Percentiles rank a stretch among this genome's conserved stretches.
Evolutionary conservation across 148 eudicot genomes (phyloP).

Genomic region (Suaeda aralocaspica): DNA sequence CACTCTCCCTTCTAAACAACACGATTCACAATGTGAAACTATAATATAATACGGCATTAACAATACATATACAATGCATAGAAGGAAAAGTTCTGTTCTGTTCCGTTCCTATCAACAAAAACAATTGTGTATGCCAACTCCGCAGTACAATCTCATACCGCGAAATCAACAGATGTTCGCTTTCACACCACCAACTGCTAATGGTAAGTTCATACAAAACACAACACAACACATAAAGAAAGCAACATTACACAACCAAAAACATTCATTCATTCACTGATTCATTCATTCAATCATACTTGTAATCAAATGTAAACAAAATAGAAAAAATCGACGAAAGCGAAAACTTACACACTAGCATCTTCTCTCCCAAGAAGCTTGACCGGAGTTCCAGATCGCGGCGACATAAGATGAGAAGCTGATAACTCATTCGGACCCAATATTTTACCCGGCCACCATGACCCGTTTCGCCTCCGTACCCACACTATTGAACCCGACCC

Average conservation of each 20-base stretch:
- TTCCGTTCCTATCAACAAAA: not conserved
- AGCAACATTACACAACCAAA: conserved; percentile 8
- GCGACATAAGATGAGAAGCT: conserved; percentile 76
- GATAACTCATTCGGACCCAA: conserved; percentile 71
- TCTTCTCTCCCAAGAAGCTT: conserved; percentile 97
- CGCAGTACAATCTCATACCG: not conserved
- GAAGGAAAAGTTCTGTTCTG: not conserved
- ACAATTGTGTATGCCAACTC: not conserved
- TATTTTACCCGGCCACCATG: conserved; percentile 98
- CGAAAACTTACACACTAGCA: conserved; percentile 78
- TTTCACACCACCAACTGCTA: not conserved
- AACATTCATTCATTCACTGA: not conserved
- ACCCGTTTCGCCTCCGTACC: conserved; percentile 89
- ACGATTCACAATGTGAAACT: not conserved
- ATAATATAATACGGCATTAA: not conserved
- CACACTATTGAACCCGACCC: conserved; percentile 82
- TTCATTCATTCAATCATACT: not conserved
- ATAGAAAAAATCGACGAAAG: not conserved
- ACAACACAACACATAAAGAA: not conserved
- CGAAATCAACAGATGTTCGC: not conserved
- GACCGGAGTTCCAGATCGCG: conserved; percentile 94
- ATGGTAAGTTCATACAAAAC: not conserved
- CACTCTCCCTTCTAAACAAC: not conserved
- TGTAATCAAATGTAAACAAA: not conserved
- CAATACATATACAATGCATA: no score